phyloP scores from a whole-genome alignment of 2,329 filamentous ascomycete species.

The Fusarium hainanense region DNA sequence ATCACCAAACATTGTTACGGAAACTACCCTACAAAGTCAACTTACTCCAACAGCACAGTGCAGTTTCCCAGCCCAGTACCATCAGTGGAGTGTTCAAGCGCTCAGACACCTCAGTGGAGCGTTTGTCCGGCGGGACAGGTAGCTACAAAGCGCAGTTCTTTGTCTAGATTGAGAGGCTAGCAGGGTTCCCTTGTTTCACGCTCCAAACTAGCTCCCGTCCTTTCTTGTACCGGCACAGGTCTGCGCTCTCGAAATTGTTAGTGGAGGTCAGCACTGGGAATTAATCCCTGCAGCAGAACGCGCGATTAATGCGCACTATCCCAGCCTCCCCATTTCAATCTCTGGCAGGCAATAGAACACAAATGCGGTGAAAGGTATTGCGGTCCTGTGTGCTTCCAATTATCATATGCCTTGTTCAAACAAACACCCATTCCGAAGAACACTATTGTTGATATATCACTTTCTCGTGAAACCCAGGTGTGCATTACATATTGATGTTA shows the following conservation, averaged over 20 bases:
- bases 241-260: not conserved
- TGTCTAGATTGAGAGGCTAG: not conserved
- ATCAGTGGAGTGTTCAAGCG: not conserved
- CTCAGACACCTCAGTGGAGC: not conserved
- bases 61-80: not conserved
- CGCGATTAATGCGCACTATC: not conserved
- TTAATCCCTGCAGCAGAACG: not conserved
- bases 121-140: not conserved
- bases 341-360: not conserved
- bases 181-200: not conserved
- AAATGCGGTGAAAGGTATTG: not conserved
- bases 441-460: too few species aligned
- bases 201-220: not conserved
- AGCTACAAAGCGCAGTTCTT: not conserved
- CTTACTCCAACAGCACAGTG: not conserved
- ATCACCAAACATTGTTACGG: not conserved
- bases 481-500: accelerated
- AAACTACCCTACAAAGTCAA: not conserved
- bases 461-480: too few species aligned
- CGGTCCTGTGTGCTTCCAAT: not conserved
- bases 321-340: not conserved
- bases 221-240: not conserved
- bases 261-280: not conserved
- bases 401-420: too few species aligned
- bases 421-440: too few species aligned